Base-by-base conservation (phyloP, 805 yeast species). In the Schizosaccharomyces octosporus region DNA sequence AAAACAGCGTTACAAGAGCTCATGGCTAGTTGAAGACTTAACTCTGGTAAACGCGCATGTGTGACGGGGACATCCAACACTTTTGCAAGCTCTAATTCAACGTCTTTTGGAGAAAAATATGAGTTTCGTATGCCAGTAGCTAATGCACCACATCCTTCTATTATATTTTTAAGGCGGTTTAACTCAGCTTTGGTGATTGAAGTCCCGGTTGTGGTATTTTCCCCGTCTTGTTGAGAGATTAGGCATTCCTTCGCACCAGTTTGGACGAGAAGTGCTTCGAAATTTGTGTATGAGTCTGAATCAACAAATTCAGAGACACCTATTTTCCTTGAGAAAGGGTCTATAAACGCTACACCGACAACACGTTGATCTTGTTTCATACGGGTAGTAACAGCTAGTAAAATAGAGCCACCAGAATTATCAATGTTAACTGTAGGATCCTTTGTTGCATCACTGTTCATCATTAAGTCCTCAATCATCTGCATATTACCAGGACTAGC, bases 401-500 rank as follows among this genome's bases (percentile, higher is more conserved):
- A 79, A 15, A 83, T 76, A 0, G 83, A 78, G 41, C 75, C 71
- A 15, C 11, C 51, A 4, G 51, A 45, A 17, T 24, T 45, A 45
- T 45, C 51, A 15, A n/a, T 13, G 17, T 19, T 45, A 24, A 24
- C 51, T 48, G 78, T 73, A 41, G 76, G 78, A 31, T 74, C 70
- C 11, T 70, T 61, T 17, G 74, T 73, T 2, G 78, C 73, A n/a
- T 21, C 60, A 51, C 57, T 51, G 27, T 45, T 45, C 51, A 51
- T 17, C 61, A 73, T 73, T 64, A 87, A 74, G 71, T 84, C 88
- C 65, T 86, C 95, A 59, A 85, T 79, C 55, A 76, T 81, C 63
- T 83, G 85, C 60, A 89, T 73, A 70, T 93, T 89, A 5, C 98
- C 98, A 0, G 97, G 97, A 0, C 95, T 83, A 0, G 95, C 96